Base-by-base conservation (phyloP, 2,329 filamentous ascomycete species). In the Botrytis medusae region DNA sequence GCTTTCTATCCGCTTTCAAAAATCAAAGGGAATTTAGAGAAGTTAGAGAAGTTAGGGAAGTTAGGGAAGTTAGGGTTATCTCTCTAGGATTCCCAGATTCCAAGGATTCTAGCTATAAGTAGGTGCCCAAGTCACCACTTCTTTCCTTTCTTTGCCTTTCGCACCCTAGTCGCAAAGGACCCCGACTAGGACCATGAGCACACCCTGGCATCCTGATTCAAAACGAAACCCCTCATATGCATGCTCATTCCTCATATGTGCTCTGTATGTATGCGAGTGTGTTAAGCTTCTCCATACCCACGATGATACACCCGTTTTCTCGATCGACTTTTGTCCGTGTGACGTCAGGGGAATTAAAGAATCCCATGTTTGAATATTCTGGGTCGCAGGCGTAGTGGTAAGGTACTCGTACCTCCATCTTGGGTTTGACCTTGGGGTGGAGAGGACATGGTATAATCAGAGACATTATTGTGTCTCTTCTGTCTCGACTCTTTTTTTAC, bases 301-400 rank as follows among this genome's bases (percentile, higher is more conserved):
- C 61, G 37, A 63, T 63, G 37, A 63, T 44, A 63, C 37, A 63
- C 61, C 61, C 61, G 37, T 42, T 63, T 63, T 63, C 25, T 44
- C 61, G 61, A 63, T 63, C 61, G 25, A 29, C 61, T 63, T 54
- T 63, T 63, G 61, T 5, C 16, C 16, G 25, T 42, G 61, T 63
- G 61, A 63, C 37, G 37, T 63, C 37, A 63, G 18, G 37, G 16
- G 8, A 42, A 20, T 25, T 40, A 2, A 12, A 63, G 61, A 63
- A 29, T 63, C 37, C 61, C 37, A 63, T 63, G 61, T 63, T 63
- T 2, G 60, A 20, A 42, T 42, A n/a, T 10, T 20, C n/a, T 18
- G 60, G 8, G 22, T 37, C 34, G 34, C 34, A 37, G 34, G 34
- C 34, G 34, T 37, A 7, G 34, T 37, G 34, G 34, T 37, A 4